Evolutionary conservation across 2,329 filamentous ascomycete genomes (phyloP).

Genomic region (Hypoxylon sp.): DNA sequence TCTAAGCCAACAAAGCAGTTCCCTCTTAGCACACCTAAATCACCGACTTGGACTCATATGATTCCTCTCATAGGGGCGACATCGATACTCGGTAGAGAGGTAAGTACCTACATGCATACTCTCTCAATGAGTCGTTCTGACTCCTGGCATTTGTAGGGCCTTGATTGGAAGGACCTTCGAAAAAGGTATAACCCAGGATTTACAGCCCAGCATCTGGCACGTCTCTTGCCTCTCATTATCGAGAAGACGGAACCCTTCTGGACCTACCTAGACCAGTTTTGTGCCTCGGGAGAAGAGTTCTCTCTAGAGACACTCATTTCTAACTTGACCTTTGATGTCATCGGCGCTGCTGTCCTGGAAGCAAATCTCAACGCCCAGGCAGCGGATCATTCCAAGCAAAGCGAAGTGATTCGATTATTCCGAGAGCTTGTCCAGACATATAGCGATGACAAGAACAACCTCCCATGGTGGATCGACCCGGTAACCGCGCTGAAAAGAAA

Average conservation of each 20-base stretch:
- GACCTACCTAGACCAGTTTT: conserved; percentile 44
- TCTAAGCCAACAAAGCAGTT: conserved; percentile 42
- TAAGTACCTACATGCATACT: conserved; percentile 30
- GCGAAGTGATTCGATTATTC: conserved; percentile 46
- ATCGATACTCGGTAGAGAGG: conserved; percentile 30
- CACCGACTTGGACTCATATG: conserved; percentile 31
- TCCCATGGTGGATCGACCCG: conserved; percentile 37
- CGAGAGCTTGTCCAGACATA: conserved; percentile 43
- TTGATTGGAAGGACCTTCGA: conserved; percentile 47
- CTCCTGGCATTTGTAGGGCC: conserved; percentile 31
- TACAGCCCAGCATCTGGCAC: conserved; percentile 50
- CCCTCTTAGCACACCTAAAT: conserved; percentile 15
- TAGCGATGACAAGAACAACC: conserved; percentile 29
- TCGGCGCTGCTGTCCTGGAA: conserved; percentile 49
- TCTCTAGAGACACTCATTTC: conserved; percentile 39
- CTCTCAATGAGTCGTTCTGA: conserved; percentile 33
- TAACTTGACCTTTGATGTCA: conserved; percentile 52
- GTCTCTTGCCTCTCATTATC: conserved; percentile 48
- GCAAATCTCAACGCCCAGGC: conserved; percentile 48
- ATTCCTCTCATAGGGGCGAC: conserved; percentile 30
- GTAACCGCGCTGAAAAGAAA: conserved; percentile 15
- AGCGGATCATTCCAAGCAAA: conserved; percentile 37
- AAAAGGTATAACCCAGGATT: conserved; percentile 51
- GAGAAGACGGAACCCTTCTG: conserved; percentile 48
- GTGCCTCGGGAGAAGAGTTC: conserved; percentile 42